Evolutionary conservation across 192 early-diverging fungal genomes (phyloP), one percentile per base, ranked within the genome.

Genomic region (Rhizoclosmatium globosum): DNA sequence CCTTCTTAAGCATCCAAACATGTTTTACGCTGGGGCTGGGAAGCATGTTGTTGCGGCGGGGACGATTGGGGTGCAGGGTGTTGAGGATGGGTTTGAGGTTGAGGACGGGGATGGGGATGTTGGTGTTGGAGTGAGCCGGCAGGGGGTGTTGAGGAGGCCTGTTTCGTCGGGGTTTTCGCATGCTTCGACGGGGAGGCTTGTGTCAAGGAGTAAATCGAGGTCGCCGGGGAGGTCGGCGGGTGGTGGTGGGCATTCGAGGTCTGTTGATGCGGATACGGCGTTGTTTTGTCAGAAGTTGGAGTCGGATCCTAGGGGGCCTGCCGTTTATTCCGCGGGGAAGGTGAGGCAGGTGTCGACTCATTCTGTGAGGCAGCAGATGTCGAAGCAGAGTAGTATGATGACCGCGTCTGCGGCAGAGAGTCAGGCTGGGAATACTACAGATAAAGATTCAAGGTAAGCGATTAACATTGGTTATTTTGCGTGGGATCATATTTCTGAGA

Each of bases 251-350:
- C 46, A 41, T 47, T 47, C 47, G 1, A 42, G n/a, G 43, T n/a
- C 11, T n/a, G 42, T 46, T 42, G 71, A 72, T 19, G 19, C 44
- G 47, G 53, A 31, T 31, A 0, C 31, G 31, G 31, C 31, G 4
- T 46, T 74, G 15, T 38, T 62, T 43, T 59, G 56, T 46, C 73
- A 74, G 2, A 74, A 74, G 44, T 41, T 74, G 56, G 42, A 74
- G 17, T 21, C 19, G 11, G 60, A 60, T 43, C 60, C 59, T 38
- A 64, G 39, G 7, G 73, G 50, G 7, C 41, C 45, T 1, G 39
- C 21, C 0, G 19, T 74, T 2, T 45, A 64, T 17, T n/a, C 23
- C 42, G 2, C 41, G 17, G 41, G 11, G 11, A 19, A 7, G 41
- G 73, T 9, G 59, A 7, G 2, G 44, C 31, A 31, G 31, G 31